These are phyloP conservation scores for Fusarium sp. DNA, from an alignment of 2,329 filamentous ascomycete species.

Conservation along the genomic window DNA sequence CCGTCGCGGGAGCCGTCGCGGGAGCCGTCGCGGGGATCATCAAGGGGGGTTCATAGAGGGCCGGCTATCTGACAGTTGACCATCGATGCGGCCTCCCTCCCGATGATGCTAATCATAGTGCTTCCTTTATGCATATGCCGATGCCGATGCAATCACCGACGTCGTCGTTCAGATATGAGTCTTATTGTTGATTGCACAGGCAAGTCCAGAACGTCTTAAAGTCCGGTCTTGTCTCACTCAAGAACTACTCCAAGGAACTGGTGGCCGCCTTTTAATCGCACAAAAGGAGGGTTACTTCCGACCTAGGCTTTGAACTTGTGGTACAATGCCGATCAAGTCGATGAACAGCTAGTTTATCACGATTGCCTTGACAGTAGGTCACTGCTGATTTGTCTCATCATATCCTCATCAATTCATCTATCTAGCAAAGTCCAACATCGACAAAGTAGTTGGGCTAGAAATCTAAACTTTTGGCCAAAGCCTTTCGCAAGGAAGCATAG, in stretches of 20 bases:
- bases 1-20: neutral
- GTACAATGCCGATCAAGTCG: neutral
- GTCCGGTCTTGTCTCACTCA: constrained; percentile 23
- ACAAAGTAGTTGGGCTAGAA: neutral
- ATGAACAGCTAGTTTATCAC: constrained; percentile 5
- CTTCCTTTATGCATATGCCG: neutral
- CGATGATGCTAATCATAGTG: neutral
- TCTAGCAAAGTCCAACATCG: neutral
- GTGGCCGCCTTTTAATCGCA: constrained; percentile 4
- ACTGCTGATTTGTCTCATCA: neutral
- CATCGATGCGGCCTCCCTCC: neutral
- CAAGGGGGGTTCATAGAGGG: neutral
- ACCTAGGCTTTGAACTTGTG: constrained; percentile 5
- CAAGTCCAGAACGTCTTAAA: constrained; percentile 8
- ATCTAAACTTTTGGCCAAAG: neutral
- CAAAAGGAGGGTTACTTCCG: constrained; percentile 14
- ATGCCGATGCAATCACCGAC: neutral
- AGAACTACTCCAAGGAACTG: constrained; percentile 5
- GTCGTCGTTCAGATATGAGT: neutral
- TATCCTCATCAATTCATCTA: constrained; percentile 19
- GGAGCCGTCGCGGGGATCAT: neutral
- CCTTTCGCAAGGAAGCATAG: neutral
- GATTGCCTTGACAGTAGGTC: constrained; percentile 4
- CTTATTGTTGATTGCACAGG: constrained; percentile 7
- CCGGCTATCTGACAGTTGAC: neutral